Conservation (phyloP, 1,284 basidiomycete genomes). For the Pseudozyma tsukubaensis region DNA sequence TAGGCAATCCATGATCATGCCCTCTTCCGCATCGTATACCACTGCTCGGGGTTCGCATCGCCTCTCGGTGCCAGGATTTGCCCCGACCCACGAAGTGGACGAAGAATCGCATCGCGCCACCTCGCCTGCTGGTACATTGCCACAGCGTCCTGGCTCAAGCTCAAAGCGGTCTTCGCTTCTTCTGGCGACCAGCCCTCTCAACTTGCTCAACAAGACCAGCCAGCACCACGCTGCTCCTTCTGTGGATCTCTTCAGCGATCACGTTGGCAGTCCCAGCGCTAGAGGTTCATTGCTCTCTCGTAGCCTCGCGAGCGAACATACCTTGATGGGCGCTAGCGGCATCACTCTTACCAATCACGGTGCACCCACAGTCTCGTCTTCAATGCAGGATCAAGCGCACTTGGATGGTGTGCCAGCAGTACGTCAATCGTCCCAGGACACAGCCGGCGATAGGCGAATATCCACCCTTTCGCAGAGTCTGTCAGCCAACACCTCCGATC, state of each 20-base stretch:
- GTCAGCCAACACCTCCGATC: conserved; percentile 12
- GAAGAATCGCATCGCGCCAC: conserved; percentile 21
- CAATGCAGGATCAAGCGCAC: conserved; percentile 9
- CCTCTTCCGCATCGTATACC: conserved; percentile 17
- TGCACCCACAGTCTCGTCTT: not conserved
- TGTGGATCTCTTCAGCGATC: conserved; percentile 49
- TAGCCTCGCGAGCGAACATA: conserved; percentile 55
- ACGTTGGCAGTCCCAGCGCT: conserved; percentile 44
- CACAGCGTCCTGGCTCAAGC: conserved; percentile 17
- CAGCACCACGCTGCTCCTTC: conserved; percentile 52
- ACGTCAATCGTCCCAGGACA: conserved; percentile 12
- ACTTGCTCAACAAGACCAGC: conserved; percentile 50
- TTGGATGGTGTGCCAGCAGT: conserved; percentile 12
- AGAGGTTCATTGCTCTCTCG: conserved; percentile 38
- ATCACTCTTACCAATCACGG: conserved; percentile 46
- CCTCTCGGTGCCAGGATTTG: conserved; percentile 38
- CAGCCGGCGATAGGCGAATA: conserved; percentile 1
- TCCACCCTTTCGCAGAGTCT: conserved; percentile 30
- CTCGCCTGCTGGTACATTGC: conserved; percentile 19
- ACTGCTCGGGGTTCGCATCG: conserved; percentile 17
- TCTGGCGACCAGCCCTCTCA: conserved; percentile 46
- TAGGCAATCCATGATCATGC: conserved; percentile 37
- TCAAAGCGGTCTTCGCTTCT: conserved; percentile 30
- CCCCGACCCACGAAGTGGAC: conserved; percentile 27
- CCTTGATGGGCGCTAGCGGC: conserved; percentile 51